phyloP scores from a whole-genome alignment of 78 protist species.

The Speleostelium caveatum region DNA sequence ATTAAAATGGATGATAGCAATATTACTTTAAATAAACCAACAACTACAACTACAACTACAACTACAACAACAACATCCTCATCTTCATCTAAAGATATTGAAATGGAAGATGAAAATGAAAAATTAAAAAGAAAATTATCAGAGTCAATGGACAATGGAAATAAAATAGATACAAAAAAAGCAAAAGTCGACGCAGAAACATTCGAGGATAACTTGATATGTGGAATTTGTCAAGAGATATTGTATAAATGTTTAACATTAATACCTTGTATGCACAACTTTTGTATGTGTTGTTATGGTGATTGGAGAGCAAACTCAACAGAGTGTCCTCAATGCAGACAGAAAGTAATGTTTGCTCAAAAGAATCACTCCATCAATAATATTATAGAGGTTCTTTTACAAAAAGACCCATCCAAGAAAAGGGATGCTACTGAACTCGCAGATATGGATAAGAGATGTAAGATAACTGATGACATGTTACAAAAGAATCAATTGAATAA shows the following conservation, averaged over 20 bases:
- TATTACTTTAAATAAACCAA: neutral
- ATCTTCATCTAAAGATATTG: no score
- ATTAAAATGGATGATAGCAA: neutral
- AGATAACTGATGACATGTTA: conserved; percentile 49
- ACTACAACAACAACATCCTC: neutral
- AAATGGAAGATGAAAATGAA: neutral
- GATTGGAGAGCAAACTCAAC: conserved; percentile 55
- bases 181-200: conserved; percentile 1
- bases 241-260: conserved; percentile 68
- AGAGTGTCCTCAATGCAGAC: conserved; percentile 78
- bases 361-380: conserved; percentile 72
- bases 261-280: conserved; percentile 83
- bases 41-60: neutral
- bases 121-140: neutral
- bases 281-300: conserved; percentile 75
- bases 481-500: conserved; percentile 13
- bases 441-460: conserved; percentile 46
- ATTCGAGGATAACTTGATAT: conserved; percentile 51
- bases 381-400: conserved; percentile 54
- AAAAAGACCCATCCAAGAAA: conserved; percentile 30
- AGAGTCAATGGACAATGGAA: neutral
- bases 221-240: conserved; percentile 77
- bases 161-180: neutral
- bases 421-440: conserved; percentile 59
- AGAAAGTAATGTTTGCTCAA: conserved; percentile 16